Evolutionary conservation across 139 green algal genomes (phyloP).

Genomic region (Chlamydomonas sp.): DNA sequence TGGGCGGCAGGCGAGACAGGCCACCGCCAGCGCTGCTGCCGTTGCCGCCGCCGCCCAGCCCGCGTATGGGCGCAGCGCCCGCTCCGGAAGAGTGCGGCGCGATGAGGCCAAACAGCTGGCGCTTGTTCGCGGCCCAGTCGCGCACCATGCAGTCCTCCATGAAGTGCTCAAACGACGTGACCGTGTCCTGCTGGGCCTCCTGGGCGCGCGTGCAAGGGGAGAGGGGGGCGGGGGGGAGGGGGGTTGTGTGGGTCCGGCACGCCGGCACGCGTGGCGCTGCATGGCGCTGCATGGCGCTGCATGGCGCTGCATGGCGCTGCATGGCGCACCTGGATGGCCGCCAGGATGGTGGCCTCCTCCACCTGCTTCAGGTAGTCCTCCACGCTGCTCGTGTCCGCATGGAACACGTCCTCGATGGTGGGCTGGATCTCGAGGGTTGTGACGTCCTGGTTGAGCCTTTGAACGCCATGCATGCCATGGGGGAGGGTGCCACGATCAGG

Average conservation of each 20-base stretch:
- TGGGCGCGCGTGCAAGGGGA: slow-evolving; percentile 28
- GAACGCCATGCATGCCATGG: no score
- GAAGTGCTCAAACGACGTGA: slow-evolving; percentile 66
- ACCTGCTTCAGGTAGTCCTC: slow-evolving; percentile 81
- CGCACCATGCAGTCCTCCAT: slow-evolving; percentile 59
- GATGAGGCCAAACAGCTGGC: slow-evolving; percentile 54
- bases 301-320: no score
- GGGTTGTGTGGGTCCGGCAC: neutral
- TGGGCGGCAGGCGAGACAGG: slow-evolving; percentile 28
- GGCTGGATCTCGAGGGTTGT: slow-evolving; percentile 63
- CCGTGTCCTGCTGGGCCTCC: slow-evolving; percentile 64
- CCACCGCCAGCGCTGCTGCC: no score
- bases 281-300: no score
- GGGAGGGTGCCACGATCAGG: neutral
- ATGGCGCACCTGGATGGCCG: slow-evolving; percentile 55
- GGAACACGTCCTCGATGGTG: slow-evolving; percentile 74
- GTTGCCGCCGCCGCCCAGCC: neutral
- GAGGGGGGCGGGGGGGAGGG: no score
- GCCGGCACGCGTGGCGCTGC: no score
- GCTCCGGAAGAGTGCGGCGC: slow-evolving; percentile 34
- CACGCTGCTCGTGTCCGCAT: slow-evolving; percentile 56
- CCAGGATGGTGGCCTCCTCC: slow-evolving; percentile 60
- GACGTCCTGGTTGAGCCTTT: slow-evolving; percentile 57
- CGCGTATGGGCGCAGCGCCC: neutral
- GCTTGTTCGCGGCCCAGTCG: slow-evolving; percentile 69